These are phyloP conservation scores for Phylloporus scabripes DNA, from an alignment of 768 basidiomycete genomes.

Conservation along the genomic window DNA sequence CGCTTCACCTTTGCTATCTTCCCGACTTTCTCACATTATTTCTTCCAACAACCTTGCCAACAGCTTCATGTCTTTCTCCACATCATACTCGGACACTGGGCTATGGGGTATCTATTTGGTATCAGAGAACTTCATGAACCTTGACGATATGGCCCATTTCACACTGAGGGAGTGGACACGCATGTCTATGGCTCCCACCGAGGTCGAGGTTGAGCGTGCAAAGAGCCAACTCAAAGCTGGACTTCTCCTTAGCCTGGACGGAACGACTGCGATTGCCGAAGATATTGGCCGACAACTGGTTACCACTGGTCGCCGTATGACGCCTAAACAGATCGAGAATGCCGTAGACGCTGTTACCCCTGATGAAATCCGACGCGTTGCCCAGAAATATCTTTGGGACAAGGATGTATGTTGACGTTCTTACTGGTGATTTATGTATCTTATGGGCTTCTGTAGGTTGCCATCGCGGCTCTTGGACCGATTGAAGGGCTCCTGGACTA, in stretches of 20 bases:
- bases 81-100: constrained; percentile 97
- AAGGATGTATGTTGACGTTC: constrained; percentile 63
- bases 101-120: constrained; percentile 99
- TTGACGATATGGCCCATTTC: constrained; percentile 92
- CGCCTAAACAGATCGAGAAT: constrained; percentile 90
- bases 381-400: constrained; percentile 96
- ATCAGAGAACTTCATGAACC: constrained; percentile 88
- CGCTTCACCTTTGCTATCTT: constrained; percentile 82
- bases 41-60: constrained; percentile 95
- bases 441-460: constrained; percentile 45
- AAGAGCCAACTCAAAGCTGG: constrained; percentile 98
- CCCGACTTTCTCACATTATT: constrained; percentile 86
- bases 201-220: constrained; percentile 89
- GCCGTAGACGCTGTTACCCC: constrained; percentile 60
- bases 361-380: constrained; percentile 89
- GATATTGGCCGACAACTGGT: constrained; percentile 98
- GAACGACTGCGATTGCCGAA: constrained; percentile 95
- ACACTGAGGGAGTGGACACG: constrained; percentile 94
- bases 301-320: constrained; percentile 84
- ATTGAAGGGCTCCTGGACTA: constrained; percentile 94
- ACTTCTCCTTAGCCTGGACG: constrained; percentile 84
- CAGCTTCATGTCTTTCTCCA: constrained; percentile 99
- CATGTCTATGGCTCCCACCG: constrained; percentile 83
- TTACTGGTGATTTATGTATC: constrained; percentile 11
- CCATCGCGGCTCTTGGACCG: constrained; percentile 84